Evolutionary conservation across 2,329 filamentous ascomycete species (phyloP), one percentile per base, ranked within the genome.

Genomic region (Cladosporium sp.): DNA sequence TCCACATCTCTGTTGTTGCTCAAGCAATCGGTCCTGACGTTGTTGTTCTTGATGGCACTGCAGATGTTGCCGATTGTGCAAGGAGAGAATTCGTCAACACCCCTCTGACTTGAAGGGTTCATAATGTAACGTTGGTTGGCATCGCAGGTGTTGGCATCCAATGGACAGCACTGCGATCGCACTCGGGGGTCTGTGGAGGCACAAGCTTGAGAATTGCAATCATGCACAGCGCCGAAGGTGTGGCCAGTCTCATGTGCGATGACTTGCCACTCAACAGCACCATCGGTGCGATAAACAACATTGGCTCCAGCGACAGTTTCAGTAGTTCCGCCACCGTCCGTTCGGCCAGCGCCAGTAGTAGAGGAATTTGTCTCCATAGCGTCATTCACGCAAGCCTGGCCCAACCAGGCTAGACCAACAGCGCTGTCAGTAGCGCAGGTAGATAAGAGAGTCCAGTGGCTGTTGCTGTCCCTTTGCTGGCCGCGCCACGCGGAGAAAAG

Each of bases 61-160:
- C 95, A 99, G 67, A 99, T 92, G 75, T 98, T 98, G 69, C 95
- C 95, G 70, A 99, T 85, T 28, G 89, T 91, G 81, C 95, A 99
- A 2, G 89, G 85, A 0, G 93, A 97, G 80, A 99, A 99, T 50
- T 85, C 81, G 0, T 85, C 89, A 75, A 97, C 92, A 65, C 87
- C 86, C 10, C 82, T 77, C 14, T 85, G 86, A 1, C 94, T 95
- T 12, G 91, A 95, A 0, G 95, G 95, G 76, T 98, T 98, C 95
- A 99, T 99, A 78, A 99, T 93, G 79, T 88, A 99, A 67, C 84
- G 79, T n/a, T 86, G 89, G 50, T 84, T 81, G 26, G 95, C 95
- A 77, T 96, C 83, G 77, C 95, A 99, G 0, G 80, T 83, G 50
- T 68, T 77, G 10, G 81, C 73, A 71, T 84, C 90, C 8, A 97